Evolutionary conservation across 495 filamentous ascomycete species (phyloP).

Genomic region (Cladorrhinum samala): DNA sequence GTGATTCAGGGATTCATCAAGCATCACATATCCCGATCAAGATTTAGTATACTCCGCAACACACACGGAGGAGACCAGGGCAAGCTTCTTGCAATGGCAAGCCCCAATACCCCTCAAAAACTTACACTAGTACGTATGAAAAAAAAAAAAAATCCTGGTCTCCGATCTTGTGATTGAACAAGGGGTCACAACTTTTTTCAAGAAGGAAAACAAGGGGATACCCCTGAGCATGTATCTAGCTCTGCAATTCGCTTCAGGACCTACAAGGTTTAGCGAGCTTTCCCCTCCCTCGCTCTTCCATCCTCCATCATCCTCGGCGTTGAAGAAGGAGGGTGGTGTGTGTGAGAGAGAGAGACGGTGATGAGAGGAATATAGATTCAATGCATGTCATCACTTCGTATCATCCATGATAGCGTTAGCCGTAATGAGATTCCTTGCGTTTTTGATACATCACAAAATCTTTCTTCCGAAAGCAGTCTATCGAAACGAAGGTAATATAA

Average conservation of each 20-base stretch:
- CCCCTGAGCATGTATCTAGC: not conserved
- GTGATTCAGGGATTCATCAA: not conserved
- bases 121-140: not conserved
- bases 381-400: not conserved
- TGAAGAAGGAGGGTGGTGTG: no score
- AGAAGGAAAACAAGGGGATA: not conserved
- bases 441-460: not conserved
- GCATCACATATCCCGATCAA: no score
- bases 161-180: constrained; percentile 1
- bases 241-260: not conserved
- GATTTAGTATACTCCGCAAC: not conserved
- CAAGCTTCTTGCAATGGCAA: not conserved
- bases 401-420: no score
- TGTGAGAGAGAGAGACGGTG: not conserved
- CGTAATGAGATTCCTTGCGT: no score
- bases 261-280: not conserved
- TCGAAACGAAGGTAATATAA: no score
- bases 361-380: not conserved
- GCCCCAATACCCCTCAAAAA: constrained; percentile 2
- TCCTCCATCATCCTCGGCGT: not conserved
- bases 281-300: not conserved
- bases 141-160: not conserved
- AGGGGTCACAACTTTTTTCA: not conserved
- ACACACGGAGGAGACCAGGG: not conserved
- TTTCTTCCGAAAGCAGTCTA: not conserved